These are phyloP conservation scores for Austropuccinia psidii DNA, from an alignment of 1,284 basidiomycete species.

Conservation along the genomic window DNA sequence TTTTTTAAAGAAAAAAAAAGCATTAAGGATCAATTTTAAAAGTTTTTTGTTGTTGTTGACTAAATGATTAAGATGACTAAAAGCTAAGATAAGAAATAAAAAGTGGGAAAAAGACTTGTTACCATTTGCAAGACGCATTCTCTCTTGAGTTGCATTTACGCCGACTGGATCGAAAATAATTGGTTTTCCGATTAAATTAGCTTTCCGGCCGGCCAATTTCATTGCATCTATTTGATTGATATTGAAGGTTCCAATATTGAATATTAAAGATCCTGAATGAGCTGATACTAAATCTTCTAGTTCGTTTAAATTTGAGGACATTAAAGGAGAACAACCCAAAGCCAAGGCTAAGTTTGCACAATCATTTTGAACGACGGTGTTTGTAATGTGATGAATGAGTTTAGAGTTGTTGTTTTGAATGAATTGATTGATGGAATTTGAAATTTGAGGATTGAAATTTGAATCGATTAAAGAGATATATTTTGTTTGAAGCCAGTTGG, in stretches of 20 bases:
- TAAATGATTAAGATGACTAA: background rate
- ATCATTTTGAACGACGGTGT: conserved; percentile 80
- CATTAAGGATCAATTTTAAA: too few species aligned
- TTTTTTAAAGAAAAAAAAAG: background rate
- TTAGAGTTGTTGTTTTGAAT: conserved; percentile 49
- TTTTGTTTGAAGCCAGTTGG: conserved; percentile 40
- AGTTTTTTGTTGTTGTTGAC: too few species aligned
- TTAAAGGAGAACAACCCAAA: conserved; percentile 82
- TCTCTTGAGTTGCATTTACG: conserved; percentile 70
- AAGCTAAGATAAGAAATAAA: background rate
- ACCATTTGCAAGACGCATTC: conserved; percentile 55
- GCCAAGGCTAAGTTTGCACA: conserved; percentile 87
- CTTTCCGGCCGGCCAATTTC: conserved; percentile 65
- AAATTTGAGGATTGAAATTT: too few species aligned
- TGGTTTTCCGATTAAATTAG: conserved; percentile 67
- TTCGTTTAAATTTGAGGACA: conserved; percentile 51
- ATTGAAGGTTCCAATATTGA: conserved; percentile 84
- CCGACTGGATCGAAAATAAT: conserved; percentile 91
- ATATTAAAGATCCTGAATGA: conserved; percentile 54
- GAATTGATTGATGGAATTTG: conserved; percentile 26
- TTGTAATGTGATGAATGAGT: conserved; percentile 68
- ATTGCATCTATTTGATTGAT: conserved; percentile 61
- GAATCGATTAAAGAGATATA: too few species aligned
- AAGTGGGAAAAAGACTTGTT: background rate
- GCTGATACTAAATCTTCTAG: conserved; percentile 9